A percentile compares a stretch with the other conserved stretches of the same genome.
Evolutionary conservation across 768 basidiomycete species (phyloP).

Genomic region (Boletus subcaerulescens): DNA sequence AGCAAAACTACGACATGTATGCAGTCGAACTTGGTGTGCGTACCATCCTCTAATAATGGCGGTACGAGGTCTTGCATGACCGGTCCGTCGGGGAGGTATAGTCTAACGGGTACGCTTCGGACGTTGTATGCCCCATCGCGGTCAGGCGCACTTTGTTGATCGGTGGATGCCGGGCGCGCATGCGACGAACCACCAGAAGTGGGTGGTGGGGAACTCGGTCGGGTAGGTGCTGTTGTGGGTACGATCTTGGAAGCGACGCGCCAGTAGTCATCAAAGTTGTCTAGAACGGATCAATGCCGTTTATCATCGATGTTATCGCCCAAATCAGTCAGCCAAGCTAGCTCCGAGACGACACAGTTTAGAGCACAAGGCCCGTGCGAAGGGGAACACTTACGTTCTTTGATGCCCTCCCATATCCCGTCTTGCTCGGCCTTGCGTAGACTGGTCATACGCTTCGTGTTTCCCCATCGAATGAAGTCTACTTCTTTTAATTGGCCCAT

Average conservation of each 20-base stretch:
- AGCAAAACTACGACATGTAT: background rate
- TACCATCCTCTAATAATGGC: slow-evolving; percentile 76
- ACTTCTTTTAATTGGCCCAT: slow-evolving; percentile 97
- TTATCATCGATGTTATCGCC: slow-evolving; percentile 11
- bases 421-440: slow-evolving; percentile 91
- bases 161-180: slow-evolving; percentile 60
- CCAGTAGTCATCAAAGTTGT: slow-evolving; percentile 96
- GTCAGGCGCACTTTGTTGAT: slow-evolving; percentile 52
- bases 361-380: slow-evolving; percentile 21
- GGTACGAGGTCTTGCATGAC: slow-evolving; percentile 88
- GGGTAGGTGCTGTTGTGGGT: slow-evolving; percentile 67
- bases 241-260: slow-evolving; percentile 90
- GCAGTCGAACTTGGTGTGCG: slow-evolving; percentile 20
- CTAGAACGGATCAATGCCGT: slow-evolving; percentile 40
- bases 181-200: slow-evolving; percentile 58
- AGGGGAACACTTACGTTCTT: slow-evolving; percentile 69
- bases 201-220: slow-evolving; percentile 54
- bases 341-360: slow-evolving; percentile 7
- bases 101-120: slow-evolving; percentile 81
- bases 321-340: slow-evolving; percentile 24
- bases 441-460: slow-evolving; percentile 89
- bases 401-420: slow-evolving; percentile 95
- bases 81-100: slow-evolving; percentile 89
- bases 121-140: slow-evolving; percentile 86
- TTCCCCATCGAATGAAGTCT: slow-evolving; percentile 96